Base-by-base conservation (phyloP, 176 grass and related monocot species). In the Tillandsia leiboldiana region DNA sequence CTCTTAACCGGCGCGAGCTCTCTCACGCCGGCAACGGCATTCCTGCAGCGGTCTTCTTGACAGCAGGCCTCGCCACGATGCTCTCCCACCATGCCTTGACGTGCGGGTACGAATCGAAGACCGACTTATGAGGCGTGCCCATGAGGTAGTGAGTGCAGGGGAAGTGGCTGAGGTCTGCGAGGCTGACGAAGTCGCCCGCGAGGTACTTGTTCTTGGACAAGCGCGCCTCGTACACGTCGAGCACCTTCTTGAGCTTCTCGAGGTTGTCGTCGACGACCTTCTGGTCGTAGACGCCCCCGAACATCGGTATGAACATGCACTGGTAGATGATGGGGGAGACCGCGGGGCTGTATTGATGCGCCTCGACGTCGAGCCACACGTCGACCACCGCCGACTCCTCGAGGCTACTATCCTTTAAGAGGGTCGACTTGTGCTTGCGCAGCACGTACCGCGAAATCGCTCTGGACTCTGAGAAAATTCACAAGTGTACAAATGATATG, bases 331-430 rank as follows among this genome's bases (percentile, higher is more conserved):
- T 69, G 14, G 84, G 14, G 2, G 78, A 57, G 26, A 84, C 74
- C 15, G 76, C 10, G 28, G 75, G 18, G 2, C 63, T 81, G 72
- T 82, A 91, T 72, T 87, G 84, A 2, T 91, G 74, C 12, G 84
- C 75, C 71, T 91, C 88, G 72, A 82, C 84, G 65, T 87, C 88
- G 17, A 79, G 42, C 88, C 88, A 91, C 54, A 87, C 75, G 73
- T 91, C 81, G 20, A 91, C 84, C 65, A 87, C 48, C 6, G 88
- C 76, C 9, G 78, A 66, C 66, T 91, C 79, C 58, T 48, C 58
- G 15, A 79, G 75, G 70, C 9, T 51, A 20, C 75, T 66, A 2
- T 77, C 72, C 69, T 78, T 73, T 58, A 91, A 69, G 27, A 91
- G 81, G 18, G 84, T 84, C 1, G 78, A 65, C 42, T 87, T 91